These are phyloP conservation scores for Rhizoctonia solani DNA, from an alignment of 1,284 basidiomycete species.

Conservation along the genomic window DNA sequence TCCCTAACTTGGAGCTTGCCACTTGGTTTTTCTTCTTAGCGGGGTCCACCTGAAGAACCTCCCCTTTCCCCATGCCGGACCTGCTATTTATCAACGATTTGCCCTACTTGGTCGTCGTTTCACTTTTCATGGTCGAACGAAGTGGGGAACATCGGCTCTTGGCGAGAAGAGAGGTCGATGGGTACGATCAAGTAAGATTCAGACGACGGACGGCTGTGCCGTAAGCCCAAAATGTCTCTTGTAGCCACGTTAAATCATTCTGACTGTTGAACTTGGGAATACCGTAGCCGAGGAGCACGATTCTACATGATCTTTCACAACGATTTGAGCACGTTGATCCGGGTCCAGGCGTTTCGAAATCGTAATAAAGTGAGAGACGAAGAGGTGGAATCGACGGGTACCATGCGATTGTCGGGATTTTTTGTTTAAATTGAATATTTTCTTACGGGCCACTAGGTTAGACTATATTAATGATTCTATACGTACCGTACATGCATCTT, in stretches of 20 bases:
- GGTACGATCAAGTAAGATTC: constrained; percentile 18
- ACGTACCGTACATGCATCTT: neutral
- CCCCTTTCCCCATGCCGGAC: constrained; percentile 27
- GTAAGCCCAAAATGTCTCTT: constrained; percentile 11
- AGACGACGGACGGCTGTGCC: constrained; percentile 24
- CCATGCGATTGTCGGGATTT: constrained; percentile 24
- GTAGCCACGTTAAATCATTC: neutral
- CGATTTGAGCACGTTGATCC: constrained; percentile 8
- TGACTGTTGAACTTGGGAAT: neutral
- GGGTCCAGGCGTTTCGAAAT: constrained; percentile 25
- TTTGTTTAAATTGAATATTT: constrained; percentile 3
- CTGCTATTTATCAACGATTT: constrained; percentile 29
- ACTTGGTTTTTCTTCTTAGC: neutral
- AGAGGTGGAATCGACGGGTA: constrained; percentile 28
- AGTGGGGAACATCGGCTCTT: constrained; percentile 7
- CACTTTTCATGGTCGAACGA: constrained; percentile 26
- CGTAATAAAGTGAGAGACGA: constrained; percentile 11
- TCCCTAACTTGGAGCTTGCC: neutral
- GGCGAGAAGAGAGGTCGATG: constrained; percentile 24
- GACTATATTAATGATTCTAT: neutral
- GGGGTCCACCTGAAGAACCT: too few relatives aligned
- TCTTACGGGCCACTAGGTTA: neutral
- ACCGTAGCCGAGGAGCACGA: constrained; percentile 7
- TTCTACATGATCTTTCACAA: constrained; percentile 33
- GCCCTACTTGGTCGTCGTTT: constrained; percentile 11